Evolutionary conservation across 1,284 basidiomycete genomes (phyloP), one percentile per base, ranked within the genome.

Genomic region (Polyporus tsugae): DNA sequence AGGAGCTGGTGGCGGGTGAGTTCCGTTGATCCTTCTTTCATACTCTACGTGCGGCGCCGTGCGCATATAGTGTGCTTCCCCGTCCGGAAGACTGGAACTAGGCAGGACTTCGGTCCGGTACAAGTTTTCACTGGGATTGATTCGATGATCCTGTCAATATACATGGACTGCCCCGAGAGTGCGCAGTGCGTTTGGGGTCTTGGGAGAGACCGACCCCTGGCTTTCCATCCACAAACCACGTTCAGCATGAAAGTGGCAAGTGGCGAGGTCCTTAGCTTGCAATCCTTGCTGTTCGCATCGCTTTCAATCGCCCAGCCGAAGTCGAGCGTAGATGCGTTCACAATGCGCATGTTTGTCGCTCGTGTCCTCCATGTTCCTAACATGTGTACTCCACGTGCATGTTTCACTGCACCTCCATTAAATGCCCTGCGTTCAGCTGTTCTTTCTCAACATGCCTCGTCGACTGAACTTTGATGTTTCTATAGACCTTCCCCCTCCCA

Each of bases 1-100:
- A 84, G 66, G 83, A 84, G 72, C 81, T 84, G 78, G 81, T 81
- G 64, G 81, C 81, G 80, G 87, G 88, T 89, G 70, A 69, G 86
- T 81, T 61, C 73, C 15, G 25, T 35, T 58, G 46, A 33, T 44
- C 25, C 35, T 39, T 53, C 55, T 33, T 22, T 13, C 38, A 22
- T 62, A 9, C 35, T 29, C 46, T 49, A 25, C 22, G 9, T 62
- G 7, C n/a, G n/a, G 44, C 36, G n/a, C 61, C 6, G 33, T 35
- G 61, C 61, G 46, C 46, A 44, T 44, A 44, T 22, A 38, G 4
- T 35, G 7, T 39, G 13, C n/a, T 22, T 38, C 58, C 25, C 58
- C 36, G 46, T 29, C 11, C 17, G 58, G 39, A 25, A 25, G 22
- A 10, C 10, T 25, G n/a, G 6, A 7, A 25, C 49, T 38, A 6